Base-by-base conservation (phyloP, 2,329 filamentous ascomycete species). In the Albophoma yamanashiensis region DNA sequence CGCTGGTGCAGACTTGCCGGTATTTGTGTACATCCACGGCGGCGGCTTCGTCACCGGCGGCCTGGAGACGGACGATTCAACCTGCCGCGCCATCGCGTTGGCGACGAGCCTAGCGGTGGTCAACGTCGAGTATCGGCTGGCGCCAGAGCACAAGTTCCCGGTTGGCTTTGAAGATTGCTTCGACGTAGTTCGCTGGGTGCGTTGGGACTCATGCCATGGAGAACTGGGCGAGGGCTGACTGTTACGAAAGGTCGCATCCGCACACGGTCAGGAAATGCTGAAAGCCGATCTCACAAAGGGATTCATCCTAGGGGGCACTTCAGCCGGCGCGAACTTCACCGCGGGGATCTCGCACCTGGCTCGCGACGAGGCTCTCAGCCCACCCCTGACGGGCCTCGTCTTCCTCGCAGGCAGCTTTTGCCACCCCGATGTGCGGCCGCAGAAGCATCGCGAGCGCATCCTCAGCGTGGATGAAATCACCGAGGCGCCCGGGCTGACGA, bases 241-340 rank as follows among this genome's bases (percentile, higher is more conserved):
- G 5, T 3, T 52, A 3, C 27, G 9, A 52, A 12, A 68, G 67
- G 61, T 55, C 27, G 64, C 65, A 17, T 69, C 67, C 0, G 15
- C 62, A 11, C 38, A 64, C 11, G 50, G 67, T 66, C 22, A 64
- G 61, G 34, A 68, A 68, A 62, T 71, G 64, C 58, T 81, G 7
- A 65, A 70, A 11, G 75, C 75, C 1, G 71, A 80, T 56, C 73
- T 79, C 1, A 61, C 67, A 5, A 72, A 71, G 58, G 79, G 79
- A 11, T 78, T 82, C 62, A 71, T 82, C n/a, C 66, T 82, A 0
- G 78, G 79, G 11, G 80, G 80, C 22, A 78, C 75, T 6, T 79
- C 76, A 2, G 79, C 79, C 0, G 80, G 79, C 4, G 80, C 76
- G n/a, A 82, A 81, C 64, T 75, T 82, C 59, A 73, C 78, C 0